Conservation (phyloP, 805 yeast genomes). For the Candida saitoana region DNA sequence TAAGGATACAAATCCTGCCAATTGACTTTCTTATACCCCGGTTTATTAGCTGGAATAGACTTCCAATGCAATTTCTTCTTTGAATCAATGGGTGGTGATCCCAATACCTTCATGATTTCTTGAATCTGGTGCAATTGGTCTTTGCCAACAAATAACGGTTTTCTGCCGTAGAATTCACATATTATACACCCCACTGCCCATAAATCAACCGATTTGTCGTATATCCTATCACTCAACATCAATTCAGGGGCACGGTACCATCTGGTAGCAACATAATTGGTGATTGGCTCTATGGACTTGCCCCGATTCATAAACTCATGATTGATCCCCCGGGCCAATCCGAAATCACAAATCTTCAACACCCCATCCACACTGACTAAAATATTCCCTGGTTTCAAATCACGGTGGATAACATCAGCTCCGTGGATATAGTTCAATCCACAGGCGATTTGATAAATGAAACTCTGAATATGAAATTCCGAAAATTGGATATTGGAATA, state of each 20-base stretch:
- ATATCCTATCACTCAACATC: conserved; percentile 54
- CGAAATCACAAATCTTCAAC: conserved; percentile 89
- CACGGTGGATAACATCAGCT: conserved; percentile 90
- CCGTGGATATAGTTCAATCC: conserved; percentile 88
- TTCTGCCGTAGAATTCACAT: conserved; percentile 77
- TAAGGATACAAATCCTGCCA: conserved; percentile 63
- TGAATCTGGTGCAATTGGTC: conserved; percentile 67
- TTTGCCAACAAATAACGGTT: conserved; percentile 75
- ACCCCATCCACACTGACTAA: conserved; percentile 69
- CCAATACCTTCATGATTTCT: conserved; percentile 65
- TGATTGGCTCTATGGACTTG: conserved; percentile 42
- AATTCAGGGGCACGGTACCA: conserved; percentile 97
- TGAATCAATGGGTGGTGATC: conserved; percentile 57
- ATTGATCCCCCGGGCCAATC: conserved; percentile 76
- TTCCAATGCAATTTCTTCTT: conserved; percentile 35
- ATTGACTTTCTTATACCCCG: conserved; percentile 11
- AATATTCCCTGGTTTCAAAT: conserved; percentile 87
- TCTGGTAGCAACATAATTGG: conserved; percentile 88
- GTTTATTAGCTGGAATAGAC: conserved; percentile 24
- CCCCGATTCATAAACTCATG: conserved; percentile 27
- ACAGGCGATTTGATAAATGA: conserved; percentile 76
- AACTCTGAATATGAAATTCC: conserved; percentile 76
- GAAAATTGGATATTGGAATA: conserved; percentile 72
- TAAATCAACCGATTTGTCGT: conserved; percentile 71
- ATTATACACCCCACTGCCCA: conserved; percentile 94